Base-by-base conservation (phyloP, 805 yeast species). In the Huiozyma naganishii region DNA sequence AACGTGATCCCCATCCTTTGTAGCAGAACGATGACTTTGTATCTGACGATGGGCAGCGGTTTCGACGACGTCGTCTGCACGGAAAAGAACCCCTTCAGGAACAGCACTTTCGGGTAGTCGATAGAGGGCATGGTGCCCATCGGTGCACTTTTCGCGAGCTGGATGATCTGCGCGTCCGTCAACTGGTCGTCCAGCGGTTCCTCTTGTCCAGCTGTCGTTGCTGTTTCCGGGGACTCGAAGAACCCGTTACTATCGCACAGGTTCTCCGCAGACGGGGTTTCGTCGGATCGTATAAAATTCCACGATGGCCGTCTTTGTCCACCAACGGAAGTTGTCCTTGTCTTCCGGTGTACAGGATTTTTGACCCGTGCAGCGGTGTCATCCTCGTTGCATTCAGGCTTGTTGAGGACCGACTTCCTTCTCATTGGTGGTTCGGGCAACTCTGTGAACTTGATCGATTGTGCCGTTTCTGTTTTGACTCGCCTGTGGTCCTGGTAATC, bases 31-130 rank as follows among this genome's bases (percentile, higher is more conserved):
- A 89, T 83, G 33, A 89, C 79, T 58, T 83, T 88, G 57, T 83
- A 79, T 42, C 97, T 74, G 44, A 89, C 88, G 48, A 85, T 83
- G 8, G 95, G 88, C 44, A 89, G 70, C 11, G 95, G 90, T 55
- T 86, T 87, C 6, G 95, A 85, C 1, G 96, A 87, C 0, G 97
- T 89, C 1, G 95, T 85, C 65, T 88, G 96, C 41, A 89, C 97
- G 47, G 90, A 80, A 65, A 89, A 89, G 57, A 90, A 88, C 1
- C 97, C 97, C 58, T 88, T 86, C 61, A 90, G 71, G 68, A 87
- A 87, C 51, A 89, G 72, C 1, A 95, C 87, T 64, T 80, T 81
- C 45, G 96, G 95, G 58, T 79, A 85, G 58, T 89, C 95, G 59
- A 90, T 87, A 0, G 96, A 87, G 23, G 94, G 95, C 95, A 89